Percentiles rank a stretch among this genome's conserved stretches.
phyloP scores from a whole-genome alignment of 164 flowering plant species.

The Vitis riparia region DNA sequence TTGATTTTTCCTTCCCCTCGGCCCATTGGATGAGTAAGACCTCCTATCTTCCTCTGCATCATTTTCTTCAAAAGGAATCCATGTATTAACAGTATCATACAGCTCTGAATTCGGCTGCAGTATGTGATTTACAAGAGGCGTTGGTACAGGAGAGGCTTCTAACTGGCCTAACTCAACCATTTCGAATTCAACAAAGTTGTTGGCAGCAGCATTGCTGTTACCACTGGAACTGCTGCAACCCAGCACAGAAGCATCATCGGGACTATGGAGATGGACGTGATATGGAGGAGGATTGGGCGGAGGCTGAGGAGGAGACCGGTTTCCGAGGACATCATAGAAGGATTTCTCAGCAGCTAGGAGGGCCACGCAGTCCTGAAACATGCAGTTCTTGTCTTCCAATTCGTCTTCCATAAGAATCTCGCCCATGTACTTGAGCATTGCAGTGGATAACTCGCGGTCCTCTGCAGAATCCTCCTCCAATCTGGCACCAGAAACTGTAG shows the following conservation, averaged over 20 bases:
- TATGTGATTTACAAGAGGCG: no score
- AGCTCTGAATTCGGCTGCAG: no score
- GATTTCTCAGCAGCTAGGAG: conserved; percentile 25
- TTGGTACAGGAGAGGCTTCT: no score
- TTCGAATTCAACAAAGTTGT: no score
- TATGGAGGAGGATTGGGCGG: conserved; percentile 2
- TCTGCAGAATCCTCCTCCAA: background rate
- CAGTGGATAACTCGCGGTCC: conserved; percentile 22
- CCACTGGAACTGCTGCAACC: conserved; percentile 3
- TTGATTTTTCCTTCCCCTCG: conserved; percentile 43
- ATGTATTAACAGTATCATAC: no score
- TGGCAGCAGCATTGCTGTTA: background rate
- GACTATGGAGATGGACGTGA: background rate
- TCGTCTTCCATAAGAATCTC: conserved; percentile 37
- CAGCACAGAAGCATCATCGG: conserved; percentile 1
- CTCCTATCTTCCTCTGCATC: conserved; percentile 4
- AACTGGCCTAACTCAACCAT: no score
- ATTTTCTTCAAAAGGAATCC: no score
- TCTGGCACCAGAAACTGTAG: background rate
- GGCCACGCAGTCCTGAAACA: conserved; percentile 21
- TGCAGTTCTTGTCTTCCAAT: conserved; percentile 19
- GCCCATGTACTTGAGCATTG: conserved; percentile 26
- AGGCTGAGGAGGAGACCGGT: conserved; percentile 5
- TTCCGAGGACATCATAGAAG: conserved; percentile 22
- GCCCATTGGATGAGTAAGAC: conserved; percentile 18